Percentiles rank a stretch among this genome's conserved stretches.
Conservation (phyloP, 768 basidiomycete genomes). For the Hydnum rufescens region DNA sequence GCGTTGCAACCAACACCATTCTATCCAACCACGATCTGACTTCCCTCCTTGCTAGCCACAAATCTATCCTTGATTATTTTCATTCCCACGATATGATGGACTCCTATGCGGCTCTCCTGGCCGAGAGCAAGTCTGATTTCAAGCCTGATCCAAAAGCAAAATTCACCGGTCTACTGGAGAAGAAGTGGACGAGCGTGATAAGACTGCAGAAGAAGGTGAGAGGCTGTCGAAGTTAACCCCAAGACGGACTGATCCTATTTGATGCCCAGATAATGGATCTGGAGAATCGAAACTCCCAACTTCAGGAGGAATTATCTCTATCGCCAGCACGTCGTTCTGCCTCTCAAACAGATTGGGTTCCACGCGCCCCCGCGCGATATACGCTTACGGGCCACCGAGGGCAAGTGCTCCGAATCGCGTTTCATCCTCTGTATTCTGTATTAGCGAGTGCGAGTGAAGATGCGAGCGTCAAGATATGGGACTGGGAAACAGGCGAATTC, state of each 20-base stretch:
- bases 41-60: conserved; percentile 13
- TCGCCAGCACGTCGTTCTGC: conserved; percentile 26
- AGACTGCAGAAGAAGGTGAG: conserved; percentile 83
- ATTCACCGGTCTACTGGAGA: conserved; percentile 73
- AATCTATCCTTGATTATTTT: conserved; percentile 21
- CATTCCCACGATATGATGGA: conserved; percentile 14
- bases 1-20: background rate
- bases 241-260: background rate
- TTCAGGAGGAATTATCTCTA: conserved; percentile 53
- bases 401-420: conserved; percentile 59
- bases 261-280: conserved; percentile 74
- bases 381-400: conserved; percentile 59
- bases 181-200: conserved; percentile 97
- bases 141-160: conserved; percentile 73
- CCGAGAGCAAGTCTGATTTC: conserved; percentile 30
- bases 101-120: conserved; percentile 13
- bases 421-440: conserved; percentile 70
- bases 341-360: conserved; percentile 55
- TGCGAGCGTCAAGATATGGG: conserved; percentile 83
- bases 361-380: conserved; percentile 62
- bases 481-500: conserved; percentile 90
- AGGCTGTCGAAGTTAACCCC: background rate
- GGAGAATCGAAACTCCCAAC: conserved; percentile 58
- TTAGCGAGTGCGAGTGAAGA: conserved; percentile 79
- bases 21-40: background rate